Percentiles rank a stretch among this genome's conserved stretches.
Evolutionary conservation across 345 rosid genomes (phyloP).

Genomic region (Bretschneidera sinensis): DNA sequence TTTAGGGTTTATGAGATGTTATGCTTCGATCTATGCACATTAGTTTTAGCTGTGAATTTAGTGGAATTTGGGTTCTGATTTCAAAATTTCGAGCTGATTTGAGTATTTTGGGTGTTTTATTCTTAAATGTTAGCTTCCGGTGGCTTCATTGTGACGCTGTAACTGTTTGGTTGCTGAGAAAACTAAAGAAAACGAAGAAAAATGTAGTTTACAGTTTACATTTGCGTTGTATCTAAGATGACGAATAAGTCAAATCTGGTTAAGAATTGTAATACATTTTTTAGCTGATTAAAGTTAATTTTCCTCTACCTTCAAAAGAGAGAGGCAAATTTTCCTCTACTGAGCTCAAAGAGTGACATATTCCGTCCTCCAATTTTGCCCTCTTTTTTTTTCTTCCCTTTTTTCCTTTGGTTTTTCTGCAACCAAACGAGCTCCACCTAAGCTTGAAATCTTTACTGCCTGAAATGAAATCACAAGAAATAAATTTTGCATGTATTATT

Average conservation of each 20-base stretch:
- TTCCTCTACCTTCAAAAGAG: slow-evolving; percentile 1
- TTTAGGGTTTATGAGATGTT: slow-evolving; percentile 9
- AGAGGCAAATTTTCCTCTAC: slow-evolving; percentile 3
- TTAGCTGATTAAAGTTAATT: neutral
- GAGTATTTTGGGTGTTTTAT: slow-evolving; percentile 15
- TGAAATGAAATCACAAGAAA: no score
- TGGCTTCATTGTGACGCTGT: slow-evolving; percentile 23
- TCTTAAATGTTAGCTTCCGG: slow-evolving; percentile 10
- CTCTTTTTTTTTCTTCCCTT: slow-evolving; percentile 1
- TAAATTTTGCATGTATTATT: slow-evolving; percentile 3
- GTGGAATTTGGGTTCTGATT: slow-evolving; percentile 20
- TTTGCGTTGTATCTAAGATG: slow-evolving; percentile 9
- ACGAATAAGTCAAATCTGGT: slow-evolving; percentile 17
- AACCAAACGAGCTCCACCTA: slow-evolving; percentile 9
- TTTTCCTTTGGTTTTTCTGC: slow-evolving; percentile 1
- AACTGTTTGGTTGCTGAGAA: slow-evolving; percentile 23
- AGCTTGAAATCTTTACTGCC: no score
- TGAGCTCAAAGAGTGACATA: slow-evolving; percentile 7
- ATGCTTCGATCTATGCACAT: slow-evolving; percentile 36
- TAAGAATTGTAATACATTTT: neutral
- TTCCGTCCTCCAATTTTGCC: slow-evolving; percentile 19
- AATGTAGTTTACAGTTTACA: slow-evolving; percentile 13
- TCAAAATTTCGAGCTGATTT: slow-evolving; percentile 21
- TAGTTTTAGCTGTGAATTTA: slow-evolving; percentile 17
- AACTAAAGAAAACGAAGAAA: slow-evolving; percentile 15